A percentile compares a stretch with the other conserved stretches of the same genome.
phyloP scores from a whole-genome alignment of 2,329 filamentous ascomycete species.

The Penicillium sp. region DNA sequence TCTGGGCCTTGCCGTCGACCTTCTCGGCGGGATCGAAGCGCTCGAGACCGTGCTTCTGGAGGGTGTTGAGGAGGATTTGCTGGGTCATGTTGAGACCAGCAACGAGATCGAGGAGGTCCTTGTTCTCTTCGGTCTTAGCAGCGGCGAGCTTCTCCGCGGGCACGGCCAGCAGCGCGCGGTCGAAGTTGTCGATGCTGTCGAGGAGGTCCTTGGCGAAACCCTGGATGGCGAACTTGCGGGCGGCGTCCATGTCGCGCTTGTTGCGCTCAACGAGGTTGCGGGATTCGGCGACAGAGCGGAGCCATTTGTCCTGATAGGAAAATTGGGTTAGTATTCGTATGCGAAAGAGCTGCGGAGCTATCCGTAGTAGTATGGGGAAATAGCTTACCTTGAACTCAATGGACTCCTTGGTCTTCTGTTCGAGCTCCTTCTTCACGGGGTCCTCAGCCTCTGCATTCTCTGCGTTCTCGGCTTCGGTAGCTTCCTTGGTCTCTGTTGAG shows the following conservation, averaged over 20 bases:
- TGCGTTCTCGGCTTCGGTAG: conserved; percentile 45
- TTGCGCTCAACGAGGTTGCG: conserved; percentile 96
- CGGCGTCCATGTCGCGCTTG: conserved; percentile 80
- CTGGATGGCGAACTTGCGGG: conserved; percentile 91
- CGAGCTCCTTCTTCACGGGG: conserved; percentile 63
- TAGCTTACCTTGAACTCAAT: conserved; percentile 77
- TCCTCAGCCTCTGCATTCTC: conserved; percentile 46
- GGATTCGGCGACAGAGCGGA: conserved; percentile 93
- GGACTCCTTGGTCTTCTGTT: conserved; percentile 69
- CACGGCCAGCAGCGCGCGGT: conserved; percentile 82
- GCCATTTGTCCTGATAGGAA: conserved; percentile 74
- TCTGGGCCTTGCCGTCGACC: conserved; percentile 60
- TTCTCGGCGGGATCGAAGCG: conserved; percentile 69
- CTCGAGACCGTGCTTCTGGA: conserved; percentile 93
- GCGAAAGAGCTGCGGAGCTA: neutral
- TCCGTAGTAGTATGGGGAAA: conserved; percentile 2
- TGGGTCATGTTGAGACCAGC: conserved; percentile 96
- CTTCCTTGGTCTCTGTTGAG: conserved; percentile 45
- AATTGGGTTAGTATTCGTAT: neutral
- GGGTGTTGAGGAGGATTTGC: conserved; percentile 76
- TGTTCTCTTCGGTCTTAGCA: conserved; percentile 54
- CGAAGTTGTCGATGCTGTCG: conserved; percentile 94
- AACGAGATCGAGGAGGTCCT: conserved; percentile 77
- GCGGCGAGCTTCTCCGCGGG: conserved; percentile 67
- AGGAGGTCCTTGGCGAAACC: conserved; percentile 91